Conservation (phyloP, 1,139 yeast species). For the Geotrichum bryndzae region DNA sequence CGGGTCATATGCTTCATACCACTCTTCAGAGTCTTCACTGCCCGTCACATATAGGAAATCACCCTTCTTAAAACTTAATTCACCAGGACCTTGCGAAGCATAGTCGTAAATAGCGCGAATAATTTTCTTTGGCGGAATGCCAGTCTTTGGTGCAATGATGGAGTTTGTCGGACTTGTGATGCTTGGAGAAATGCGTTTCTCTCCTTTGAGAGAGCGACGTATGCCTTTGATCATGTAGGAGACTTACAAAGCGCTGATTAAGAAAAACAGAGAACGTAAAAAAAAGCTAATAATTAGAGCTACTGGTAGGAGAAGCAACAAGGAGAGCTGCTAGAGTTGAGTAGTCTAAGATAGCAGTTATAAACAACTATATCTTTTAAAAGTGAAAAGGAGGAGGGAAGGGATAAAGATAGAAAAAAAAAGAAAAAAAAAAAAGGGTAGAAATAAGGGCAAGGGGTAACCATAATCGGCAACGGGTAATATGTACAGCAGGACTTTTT, state of each 20-base stretch:
- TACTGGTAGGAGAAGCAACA: neutral
- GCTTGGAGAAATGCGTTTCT: constrained; percentile 30
- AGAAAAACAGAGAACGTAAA: neutral
- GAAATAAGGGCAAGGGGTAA: neutral
- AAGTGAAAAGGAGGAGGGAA: neutral
- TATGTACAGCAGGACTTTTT: neutral
- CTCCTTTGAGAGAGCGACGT: constrained; percentile 36
- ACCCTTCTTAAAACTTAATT: constrained; percentile 69
- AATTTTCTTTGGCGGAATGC: constrained; percentile 60
- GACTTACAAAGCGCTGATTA: neutral
- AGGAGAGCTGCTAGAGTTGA: neutral
- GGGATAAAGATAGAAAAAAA: neutral
- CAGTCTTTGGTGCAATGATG: constrained; percentile 26
- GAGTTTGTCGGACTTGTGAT: constrained; percentile 13
- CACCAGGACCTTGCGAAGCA: constrained; percentile 75
- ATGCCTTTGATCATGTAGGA: constrained; percentile 27
- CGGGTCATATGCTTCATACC: constrained; percentile 91
- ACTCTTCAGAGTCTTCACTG: constrained; percentile 57
- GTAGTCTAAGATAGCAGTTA: neutral
- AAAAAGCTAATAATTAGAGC: neutral
- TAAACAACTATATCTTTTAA: neutral
- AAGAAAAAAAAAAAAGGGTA: neutral
- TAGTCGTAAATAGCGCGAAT: constrained; percentile 79
- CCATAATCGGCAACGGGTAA: neutral
- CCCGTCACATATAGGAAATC: constrained; percentile 81